phyloP scores from a whole-genome alignment of 2,329 filamentous ascomycete species.

The Ceratocystis destructans region DNA sequence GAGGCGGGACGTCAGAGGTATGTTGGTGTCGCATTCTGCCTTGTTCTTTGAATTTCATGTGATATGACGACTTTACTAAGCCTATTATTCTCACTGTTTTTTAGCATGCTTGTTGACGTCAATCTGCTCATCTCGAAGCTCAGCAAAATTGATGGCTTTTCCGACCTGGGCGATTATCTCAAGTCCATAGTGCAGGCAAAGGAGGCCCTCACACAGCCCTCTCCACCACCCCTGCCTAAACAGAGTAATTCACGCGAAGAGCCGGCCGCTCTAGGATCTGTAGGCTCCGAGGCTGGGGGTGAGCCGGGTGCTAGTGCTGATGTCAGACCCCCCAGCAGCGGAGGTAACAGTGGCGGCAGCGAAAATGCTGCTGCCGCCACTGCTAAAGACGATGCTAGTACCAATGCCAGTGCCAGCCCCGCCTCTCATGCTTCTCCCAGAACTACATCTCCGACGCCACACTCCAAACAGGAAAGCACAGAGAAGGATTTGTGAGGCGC shows the following conservation, averaged over 20 bases:
- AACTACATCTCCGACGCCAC: not conserved
- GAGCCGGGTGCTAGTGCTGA: not conserved
- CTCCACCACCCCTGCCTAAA: constrained; percentile 18
- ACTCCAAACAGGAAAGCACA: not conserved
- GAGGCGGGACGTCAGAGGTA: constrained; percentile 59
- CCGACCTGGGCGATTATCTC: constrained; percentile 57
- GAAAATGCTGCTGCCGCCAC: not conserved
- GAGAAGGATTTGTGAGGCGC: not conserved
- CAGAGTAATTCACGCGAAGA: not conserved
- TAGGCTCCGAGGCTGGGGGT: not conserved
- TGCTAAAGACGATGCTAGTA: not conserved
- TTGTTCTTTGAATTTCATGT: not conserved
- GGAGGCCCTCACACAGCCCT: constrained; percentile 26
- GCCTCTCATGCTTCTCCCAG: constrained; percentile 6
- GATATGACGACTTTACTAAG: constrained; percentile 11
- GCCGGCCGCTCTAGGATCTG: not conserved
- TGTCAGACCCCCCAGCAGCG: not conserved
- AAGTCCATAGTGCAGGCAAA: constrained; percentile 51
- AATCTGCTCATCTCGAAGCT: constrained; percentile 58
- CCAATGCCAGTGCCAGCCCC: not conserved
- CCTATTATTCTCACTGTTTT: not conserved
- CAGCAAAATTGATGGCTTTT: constrained; percentile 65
- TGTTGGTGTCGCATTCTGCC: constrained; percentile 23
- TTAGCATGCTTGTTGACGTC: constrained; percentile 62
- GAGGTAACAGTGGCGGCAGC: not conserved